phyloP scores from a whole-genome alignment of 192 early-diverging fungal genomes.

The Gaertneriomyces sp. region DNA sequence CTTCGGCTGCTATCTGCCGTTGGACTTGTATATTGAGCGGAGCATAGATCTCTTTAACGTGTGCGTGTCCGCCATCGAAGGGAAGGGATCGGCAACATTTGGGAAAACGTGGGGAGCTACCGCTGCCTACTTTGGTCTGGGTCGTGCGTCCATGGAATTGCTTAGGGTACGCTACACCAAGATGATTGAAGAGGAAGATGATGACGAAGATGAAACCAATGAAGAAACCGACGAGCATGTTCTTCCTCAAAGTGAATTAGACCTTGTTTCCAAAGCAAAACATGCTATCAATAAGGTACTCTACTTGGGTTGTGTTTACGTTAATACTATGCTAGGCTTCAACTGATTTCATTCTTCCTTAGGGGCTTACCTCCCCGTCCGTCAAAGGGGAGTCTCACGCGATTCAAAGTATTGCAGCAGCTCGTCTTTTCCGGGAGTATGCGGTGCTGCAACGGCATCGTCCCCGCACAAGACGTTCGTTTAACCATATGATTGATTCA shows the following conservation, averaged over 20 bases:
- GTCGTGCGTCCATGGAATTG: constrained; percentile 18
- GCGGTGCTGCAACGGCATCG: constrained; percentile 19
- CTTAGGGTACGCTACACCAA: constrained; percentile 6
- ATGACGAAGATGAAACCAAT: neutral
- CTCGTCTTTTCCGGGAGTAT: constrained; percentile 25
- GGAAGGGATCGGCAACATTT: neutral
- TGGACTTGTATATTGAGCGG: constrained; percentile 17
- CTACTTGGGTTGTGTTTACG: too few species aligned
- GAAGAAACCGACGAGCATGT: constrained; percentile 13
- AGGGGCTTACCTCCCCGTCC: constrained; percentile 5
- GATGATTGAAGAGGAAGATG: constrained; percentile 11
- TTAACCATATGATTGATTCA: neutral
- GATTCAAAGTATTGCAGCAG: constrained; percentile 11
- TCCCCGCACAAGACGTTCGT: neutral
- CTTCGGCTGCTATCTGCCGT: constrained; percentile 16
- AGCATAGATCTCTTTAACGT: constrained; percentile 11
- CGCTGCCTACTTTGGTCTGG: constrained; percentile 23
- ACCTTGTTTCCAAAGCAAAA: neutral
- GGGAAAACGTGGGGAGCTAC: constrained; percentile 20
- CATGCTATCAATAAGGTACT: neutral
- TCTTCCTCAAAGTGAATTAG: neutral
- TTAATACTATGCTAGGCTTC: too few species aligned
- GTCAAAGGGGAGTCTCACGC: constrained; percentile 6
- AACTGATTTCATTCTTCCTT: neutral
- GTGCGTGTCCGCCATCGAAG: constrained; percentile 12